These are phyloP conservation scores for Emergomyces orientalis DNA, from an alignment of 2,329 filamentous ascomycete genomes.

Conservation along the genomic window DNA sequence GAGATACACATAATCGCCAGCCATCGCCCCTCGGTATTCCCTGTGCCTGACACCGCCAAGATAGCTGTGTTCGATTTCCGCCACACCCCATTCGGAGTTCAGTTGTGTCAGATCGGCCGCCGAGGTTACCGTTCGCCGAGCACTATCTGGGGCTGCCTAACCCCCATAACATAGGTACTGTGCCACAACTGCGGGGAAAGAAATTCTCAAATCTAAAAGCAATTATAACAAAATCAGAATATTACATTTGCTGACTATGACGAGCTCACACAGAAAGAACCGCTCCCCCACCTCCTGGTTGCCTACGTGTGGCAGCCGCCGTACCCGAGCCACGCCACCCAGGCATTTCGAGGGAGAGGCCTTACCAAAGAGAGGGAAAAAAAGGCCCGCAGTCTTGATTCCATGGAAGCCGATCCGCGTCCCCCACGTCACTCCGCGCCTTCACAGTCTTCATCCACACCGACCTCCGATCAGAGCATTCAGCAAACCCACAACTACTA, in stretches of 20 bases:
- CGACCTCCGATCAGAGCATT: neutral
- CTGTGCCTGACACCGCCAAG: neutral
- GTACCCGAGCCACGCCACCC: neutral
- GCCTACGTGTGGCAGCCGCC: neutral
- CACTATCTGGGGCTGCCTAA: neutral
- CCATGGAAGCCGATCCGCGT: conserved; percentile 2
- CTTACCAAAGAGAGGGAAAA: neutral
- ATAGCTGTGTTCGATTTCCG: neutral
- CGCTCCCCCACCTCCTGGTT: neutral
- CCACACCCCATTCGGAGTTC: neutral
- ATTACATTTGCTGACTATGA: neutral
- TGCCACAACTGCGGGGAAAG: neutral
- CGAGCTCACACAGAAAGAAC: neutral
- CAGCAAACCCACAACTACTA: neutral
- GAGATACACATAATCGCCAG: neutral
- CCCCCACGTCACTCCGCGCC: neutral
- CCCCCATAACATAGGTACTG: neutral
- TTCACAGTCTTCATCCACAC: conserved; percentile 1
- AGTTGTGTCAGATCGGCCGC: neutral
- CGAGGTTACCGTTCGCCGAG: neutral
- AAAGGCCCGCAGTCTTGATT: neutral
- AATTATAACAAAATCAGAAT: neutral
- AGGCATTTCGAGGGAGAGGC: neutral
- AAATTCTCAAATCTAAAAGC: neutral
- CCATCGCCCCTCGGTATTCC: neutral